Conservation (phyloP, 208 protist species). For the Angomonas desouzai region DNA sequence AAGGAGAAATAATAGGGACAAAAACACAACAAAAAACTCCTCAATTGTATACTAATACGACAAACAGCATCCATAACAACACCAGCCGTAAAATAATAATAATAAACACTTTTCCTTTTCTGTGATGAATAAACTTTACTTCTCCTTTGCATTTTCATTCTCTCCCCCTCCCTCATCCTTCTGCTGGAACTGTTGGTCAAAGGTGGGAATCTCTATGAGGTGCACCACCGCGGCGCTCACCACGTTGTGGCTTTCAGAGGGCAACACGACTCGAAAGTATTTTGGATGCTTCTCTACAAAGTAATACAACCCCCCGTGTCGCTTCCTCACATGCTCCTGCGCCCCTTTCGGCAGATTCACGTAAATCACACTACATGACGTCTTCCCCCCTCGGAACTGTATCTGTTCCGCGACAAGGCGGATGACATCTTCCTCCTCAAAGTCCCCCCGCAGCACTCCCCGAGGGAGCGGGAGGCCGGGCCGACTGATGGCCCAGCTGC, state of each 20-base stretch:
- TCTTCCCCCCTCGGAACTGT: slow-evolving; percentile 38
- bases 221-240: slow-evolving; percentile 68
- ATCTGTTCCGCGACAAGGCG: slow-evolving; percentile 72
- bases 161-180: slow-evolving; percentile 7
- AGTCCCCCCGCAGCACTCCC: slow-evolving; percentile 75
- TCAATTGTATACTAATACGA: too few relatives aligned
- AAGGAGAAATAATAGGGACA: too few relatives aligned
- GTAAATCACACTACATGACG: slow-evolving; percentile 39
- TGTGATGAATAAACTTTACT: neutral
- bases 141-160: neutral
- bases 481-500: slow-evolving; percentile 62
- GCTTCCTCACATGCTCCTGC: slow-evolving; percentile 65
- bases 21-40: slow-evolving; percentile 13
- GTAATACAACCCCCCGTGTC: slow-evolving; percentile 76
- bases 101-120: slow-evolving; percentile 7
- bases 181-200: neutral
- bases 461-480: slow-evolving; percentile 74
- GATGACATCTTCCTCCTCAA: slow-evolving; percentile 76
- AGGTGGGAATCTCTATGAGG: slow-evolving; percentile 59
- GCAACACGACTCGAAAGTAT: slow-evolving; percentile 85
- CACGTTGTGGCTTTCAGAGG: slow-evolving; percentile 51
- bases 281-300: slow-evolving; percentile 64
- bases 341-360: slow-evolving; percentile 72
- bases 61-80: neutral
- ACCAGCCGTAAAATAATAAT: neutral